Percentiles rank a stretch among this genome's conserved stretches.
Conservation (phyloP, 306 rosid genomes). For the Gastrolobium bilobum region DNA sequence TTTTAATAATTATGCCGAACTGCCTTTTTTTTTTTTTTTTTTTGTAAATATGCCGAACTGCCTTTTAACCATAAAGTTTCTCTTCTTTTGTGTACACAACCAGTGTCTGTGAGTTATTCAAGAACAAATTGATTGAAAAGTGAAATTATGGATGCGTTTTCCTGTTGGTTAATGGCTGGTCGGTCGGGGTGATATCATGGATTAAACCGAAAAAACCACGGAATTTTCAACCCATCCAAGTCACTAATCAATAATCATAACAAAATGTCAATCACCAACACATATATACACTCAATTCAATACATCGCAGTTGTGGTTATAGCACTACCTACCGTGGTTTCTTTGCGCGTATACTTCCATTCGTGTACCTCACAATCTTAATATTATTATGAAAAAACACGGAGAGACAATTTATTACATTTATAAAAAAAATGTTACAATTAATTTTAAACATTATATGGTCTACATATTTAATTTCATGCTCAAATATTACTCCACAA, state of each 20-base stretch:
- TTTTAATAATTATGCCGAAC: too few relatives aligned
- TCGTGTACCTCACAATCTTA: background rate
- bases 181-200: too few relatives aligned
- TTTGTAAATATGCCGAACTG: too few relatives aligned
- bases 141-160: too few relatives aligned
- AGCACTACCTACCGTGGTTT: background rate
- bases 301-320: background rate
- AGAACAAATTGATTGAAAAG: too few relatives aligned
- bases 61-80: too few relatives aligned
- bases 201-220: background rate
- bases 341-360: background rate
- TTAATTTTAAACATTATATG: background rate
- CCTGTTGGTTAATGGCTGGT: too few relatives aligned
- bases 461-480: background rate
- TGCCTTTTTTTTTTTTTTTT: too few relatives aligned
- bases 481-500: background rate
- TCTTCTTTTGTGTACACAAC: too few relatives aligned
- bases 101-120: too few relatives aligned
- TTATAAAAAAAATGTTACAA: background rate
- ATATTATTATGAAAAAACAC: background rate
- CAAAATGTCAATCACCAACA: background rate
- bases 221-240: background rate
- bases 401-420: background rate
- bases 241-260: background rate
- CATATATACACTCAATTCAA: too few relatives aligned